Evolutionary conservation across 805 yeast genomes (phyloP).

Genomic region (Yarrowia deformans): DNA sequence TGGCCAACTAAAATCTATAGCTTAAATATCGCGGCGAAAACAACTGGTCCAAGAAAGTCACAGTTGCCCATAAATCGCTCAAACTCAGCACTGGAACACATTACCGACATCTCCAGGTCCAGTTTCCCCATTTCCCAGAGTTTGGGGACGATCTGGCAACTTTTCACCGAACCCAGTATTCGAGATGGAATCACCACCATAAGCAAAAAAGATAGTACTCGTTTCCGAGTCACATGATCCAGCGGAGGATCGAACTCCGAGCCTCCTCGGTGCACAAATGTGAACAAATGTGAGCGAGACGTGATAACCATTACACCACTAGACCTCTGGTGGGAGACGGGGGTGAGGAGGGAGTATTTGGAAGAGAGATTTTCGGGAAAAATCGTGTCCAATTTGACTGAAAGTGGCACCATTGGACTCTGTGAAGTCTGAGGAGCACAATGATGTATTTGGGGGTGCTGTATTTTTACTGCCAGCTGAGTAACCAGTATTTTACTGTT

Average conservation of each 20-base stretch:
- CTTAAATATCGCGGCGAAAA: too few species aligned
- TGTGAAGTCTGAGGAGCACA: not conserved
- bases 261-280: constrained; percentile 21
- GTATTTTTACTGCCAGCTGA: too few species aligned
- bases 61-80: too few species aligned
- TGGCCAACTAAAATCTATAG: too few species aligned
- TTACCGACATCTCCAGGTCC: too few species aligned
- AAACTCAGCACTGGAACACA: too few species aligned
- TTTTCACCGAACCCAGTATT: too few species aligned
- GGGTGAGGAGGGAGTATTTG: not conserved
- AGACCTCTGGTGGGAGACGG: constrained; percentile 23
- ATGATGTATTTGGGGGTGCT: not conserved
- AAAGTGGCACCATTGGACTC: not conserved
- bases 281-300: constrained; percentile 27
- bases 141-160: too few species aligned
- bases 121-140: too few species aligned
- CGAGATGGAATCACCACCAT: too few species aligned
- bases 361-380: too few species aligned
- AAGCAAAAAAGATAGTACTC: not conserved
- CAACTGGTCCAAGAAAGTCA: too few species aligned
- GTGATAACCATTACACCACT: constrained; percentile 36
- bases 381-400: not conserved
- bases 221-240: constrained; percentile 2
- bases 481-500: not conserved
- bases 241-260: constrained; percentile 32